Evolutionary conservation across 805 yeast species (phyloP).

Genomic region (Candida chauliodis): DNA sequence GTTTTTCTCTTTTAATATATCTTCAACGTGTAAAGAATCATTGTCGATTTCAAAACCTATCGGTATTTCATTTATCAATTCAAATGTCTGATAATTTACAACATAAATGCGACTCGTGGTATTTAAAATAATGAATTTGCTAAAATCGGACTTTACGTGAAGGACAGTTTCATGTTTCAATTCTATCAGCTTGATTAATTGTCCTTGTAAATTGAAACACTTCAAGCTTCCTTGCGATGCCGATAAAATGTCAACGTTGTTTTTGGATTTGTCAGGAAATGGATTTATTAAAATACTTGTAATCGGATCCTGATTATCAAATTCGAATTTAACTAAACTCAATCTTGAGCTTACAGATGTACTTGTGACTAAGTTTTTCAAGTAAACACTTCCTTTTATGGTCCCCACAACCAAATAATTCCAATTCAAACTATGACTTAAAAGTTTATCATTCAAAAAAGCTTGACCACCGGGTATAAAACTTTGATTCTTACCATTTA

Average conservation of each 20-base stretch:
- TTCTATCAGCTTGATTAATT: slow-evolving; percentile 9
- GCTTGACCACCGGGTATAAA: slow-evolving; percentile 29
- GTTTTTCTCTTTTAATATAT: slow-evolving; percentile 6
- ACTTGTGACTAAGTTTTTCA: slow-evolving; percentile 33
- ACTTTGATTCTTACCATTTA: slow-evolving; percentile 35
- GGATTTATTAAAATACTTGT: slow-evolving; percentile 18
- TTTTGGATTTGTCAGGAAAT: slow-evolving; percentile 18
- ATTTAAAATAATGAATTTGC: slow-evolving; percentile 18
- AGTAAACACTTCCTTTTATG: slow-evolving; percentile 23
- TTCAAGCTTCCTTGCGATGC: slow-evolving; percentile 20
- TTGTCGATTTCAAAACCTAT: slow-evolving; percentile 16
- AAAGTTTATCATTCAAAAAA: slow-evolving; percentile 9
- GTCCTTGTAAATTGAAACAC: slow-evolving; percentile 25
- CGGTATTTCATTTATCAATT: slow-evolving; percentile 10
- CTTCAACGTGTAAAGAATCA: slow-evolving; percentile 8
- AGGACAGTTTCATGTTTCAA: slow-evolving; percentile 12
- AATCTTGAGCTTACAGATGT: slow-evolving; percentile 23
- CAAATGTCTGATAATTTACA: slow-evolving; percentile 15
- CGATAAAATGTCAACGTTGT: slow-evolving; percentile 23
- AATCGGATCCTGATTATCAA: slow-evolving; percentile 13
- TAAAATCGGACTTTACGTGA: slow-evolving; percentile 26
- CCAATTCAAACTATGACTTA: slow-evolving; percentile 24
- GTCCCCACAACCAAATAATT: slow-evolving; percentile 28
- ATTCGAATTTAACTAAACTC: slow-evolving; percentile 14
- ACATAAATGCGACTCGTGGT: slow-evolving; percentile 16